Percentiles rank a stretch among this genome's conserved stretches.
Conservation (phyloP, 371 early-diverging fungal species). For the Mucor indicus region DNA sequence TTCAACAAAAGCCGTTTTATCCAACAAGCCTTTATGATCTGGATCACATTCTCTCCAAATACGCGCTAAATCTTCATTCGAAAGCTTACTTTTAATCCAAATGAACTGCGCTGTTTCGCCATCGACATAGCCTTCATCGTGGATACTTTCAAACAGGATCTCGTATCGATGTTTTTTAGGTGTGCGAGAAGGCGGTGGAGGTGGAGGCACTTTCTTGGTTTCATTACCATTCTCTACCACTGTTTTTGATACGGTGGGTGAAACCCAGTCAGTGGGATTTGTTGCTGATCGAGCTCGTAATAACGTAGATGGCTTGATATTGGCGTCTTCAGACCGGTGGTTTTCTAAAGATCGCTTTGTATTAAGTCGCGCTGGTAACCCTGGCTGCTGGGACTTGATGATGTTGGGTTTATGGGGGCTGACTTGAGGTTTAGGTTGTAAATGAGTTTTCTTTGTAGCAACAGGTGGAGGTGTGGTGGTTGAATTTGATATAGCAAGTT, state of each 20-base stretch:
- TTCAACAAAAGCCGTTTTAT: conserved; percentile 37
- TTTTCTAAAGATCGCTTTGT: not conserved
- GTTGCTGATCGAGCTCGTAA: conserved; percentile 22
- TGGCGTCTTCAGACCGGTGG: conserved; percentile 1
- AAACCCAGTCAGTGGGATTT: conserved; percentile 1
- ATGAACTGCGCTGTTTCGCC: conserved; percentile 28
- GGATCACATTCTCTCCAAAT: conserved; percentile 47
- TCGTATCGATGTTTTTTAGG: conserved; percentile 32
- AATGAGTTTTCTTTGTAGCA: not conserved
- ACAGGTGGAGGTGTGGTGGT: not conserved
- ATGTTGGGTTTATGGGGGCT: not conserved
- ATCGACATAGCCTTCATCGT: conserved; percentile 42
- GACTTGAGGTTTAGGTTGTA: not conserved
- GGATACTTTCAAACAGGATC: conserved; percentile 29
- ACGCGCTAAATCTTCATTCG: conserved; percentile 29
- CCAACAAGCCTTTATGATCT: conserved; percentile 33
- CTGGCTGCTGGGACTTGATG: not conserved
- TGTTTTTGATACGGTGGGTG: not conserved
- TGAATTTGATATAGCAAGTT: conserved; percentile 1
- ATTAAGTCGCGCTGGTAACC: conserved; percentile 1
- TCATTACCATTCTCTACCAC: not conserved
- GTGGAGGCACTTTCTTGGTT: conserved; percentile 31
- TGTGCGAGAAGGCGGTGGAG: conserved; percentile 35
- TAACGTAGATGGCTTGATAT: conserved; percentile 20
- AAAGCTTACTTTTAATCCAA: conserved; percentile 35